Evolutionary conservation across 2,329 filamentous ascomycete genomes (phyloP).

Genomic region (Penicillium decumbens): DNA sequence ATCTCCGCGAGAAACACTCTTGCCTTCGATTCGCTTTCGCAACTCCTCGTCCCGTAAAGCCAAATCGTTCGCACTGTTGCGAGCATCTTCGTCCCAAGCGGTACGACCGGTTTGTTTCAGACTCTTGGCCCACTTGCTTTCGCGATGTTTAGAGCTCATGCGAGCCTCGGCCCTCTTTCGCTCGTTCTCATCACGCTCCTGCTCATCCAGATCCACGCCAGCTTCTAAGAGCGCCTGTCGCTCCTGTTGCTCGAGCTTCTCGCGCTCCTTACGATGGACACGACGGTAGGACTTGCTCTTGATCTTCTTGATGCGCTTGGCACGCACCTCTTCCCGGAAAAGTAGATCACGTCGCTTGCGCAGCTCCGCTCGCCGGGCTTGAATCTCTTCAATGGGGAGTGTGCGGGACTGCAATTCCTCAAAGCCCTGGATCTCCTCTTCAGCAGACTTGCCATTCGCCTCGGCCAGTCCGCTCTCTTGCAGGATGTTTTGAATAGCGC

Average conservation of each 20-base stretch:
- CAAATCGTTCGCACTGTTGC: slow-evolving; percentile 72
- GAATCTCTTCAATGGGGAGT: slow-evolving; percentile 66
- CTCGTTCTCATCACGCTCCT: slow-evolving; percentile 63
- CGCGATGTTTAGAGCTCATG: slow-evolving; percentile 77
- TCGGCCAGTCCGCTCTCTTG: slow-evolving; percentile 73
- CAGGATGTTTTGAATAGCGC: slow-evolving; percentile 80
- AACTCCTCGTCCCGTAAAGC: slow-evolving; percentile 78
- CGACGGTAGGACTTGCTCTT: slow-evolving; percentile 95
- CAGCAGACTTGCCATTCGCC: slow-evolving; percentile 55
- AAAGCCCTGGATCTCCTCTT: slow-evolving; percentile 63
- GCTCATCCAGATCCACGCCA: slow-evolving; percentile 58
- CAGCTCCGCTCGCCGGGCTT: slow-evolving; percentile 67
- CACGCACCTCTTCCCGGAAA: slow-evolving; percentile 80
- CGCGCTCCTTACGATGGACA: slow-evolving; percentile 76
- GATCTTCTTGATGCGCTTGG: slow-evolving; percentile 96
- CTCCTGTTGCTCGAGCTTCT: slow-evolving; percentile 55
- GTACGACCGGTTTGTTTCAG: slow-evolving; percentile 72
- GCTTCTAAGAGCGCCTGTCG: slow-evolving; percentile 55
- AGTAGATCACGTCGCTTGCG: slow-evolving; percentile 77
- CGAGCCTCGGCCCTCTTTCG: slow-evolving; percentile 74
- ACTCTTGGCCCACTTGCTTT: slow-evolving; percentile 89
- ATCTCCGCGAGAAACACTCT: slow-evolving; percentile 58
- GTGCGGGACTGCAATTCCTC: slow-evolving; percentile 68
- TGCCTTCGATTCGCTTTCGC: slow-evolving; percentile 71
- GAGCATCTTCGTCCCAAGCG: slow-evolving; percentile 84